Base-by-base conservation (phyloP, 2,329 filamentous ascomycete species). In the Alternaria hordeiaustralica region DNA sequence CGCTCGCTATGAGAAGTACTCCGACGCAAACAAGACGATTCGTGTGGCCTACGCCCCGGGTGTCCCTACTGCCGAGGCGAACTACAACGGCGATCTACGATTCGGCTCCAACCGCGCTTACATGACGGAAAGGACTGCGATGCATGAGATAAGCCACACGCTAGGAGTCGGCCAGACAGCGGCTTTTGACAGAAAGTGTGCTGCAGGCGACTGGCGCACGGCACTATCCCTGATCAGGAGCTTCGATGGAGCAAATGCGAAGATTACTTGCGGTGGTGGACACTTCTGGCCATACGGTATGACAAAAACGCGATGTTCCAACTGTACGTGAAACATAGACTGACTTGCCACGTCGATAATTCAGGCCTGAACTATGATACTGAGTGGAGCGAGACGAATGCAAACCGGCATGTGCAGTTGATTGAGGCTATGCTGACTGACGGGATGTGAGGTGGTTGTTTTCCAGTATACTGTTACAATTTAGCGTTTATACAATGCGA, bases 321-420 rank as follows among this genome's bases (percentile, higher is more conserved):
- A 33, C 30, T 51, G 12, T 2, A 23, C 15, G 49, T 51, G 28
- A 51, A 26, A 23, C 49, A n/a, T 23, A 51, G 26, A n/a, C 28
- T 51, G 28, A 51, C 49, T 33, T 51, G 7, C n/a, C 13, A 23
- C 4, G 6, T 33, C 49, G 18, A 11, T 21, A 11, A 3, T 36
- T 3, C 12, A 51, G 49, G 76, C 3, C 56, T 79, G 54, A 78
- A 79, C 30, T 79, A 77, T 49, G 76, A 79, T 1, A 77, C 51
- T 5, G 76, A 79, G 59, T 76, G 73, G 76, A 78, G 75, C 53
- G 75, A 77, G 68, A 78, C 72, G 28, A 78, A 79, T 68, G 76
- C 63, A 12, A 65, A 78, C 55, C 61, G 76, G 12, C 75, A 79
- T 75, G 76, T 79, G 28, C 67, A 71, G 63, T 60, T 79, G 54